Conservation (phyloP, 352 stramenopile species). For the Phytopythium oedochilum region DNA sequence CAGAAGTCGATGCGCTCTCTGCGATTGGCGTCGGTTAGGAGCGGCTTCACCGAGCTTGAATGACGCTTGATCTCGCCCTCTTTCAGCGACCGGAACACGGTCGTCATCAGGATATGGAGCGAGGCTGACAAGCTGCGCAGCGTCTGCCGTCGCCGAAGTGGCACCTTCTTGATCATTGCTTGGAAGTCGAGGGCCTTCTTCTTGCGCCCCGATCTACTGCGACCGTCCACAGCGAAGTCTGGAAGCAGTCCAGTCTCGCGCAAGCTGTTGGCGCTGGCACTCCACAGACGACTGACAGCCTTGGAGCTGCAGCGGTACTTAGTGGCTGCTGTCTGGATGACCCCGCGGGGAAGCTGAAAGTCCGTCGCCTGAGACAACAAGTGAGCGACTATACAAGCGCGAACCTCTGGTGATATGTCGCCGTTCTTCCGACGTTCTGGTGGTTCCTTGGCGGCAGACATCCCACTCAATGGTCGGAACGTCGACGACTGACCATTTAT, state of each 20-base stretch:
- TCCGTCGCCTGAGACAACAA: background rate
- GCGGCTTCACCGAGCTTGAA: conserved; percentile 1
- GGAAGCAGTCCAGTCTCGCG: background rate
- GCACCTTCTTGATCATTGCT: background rate
- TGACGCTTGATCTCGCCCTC: background rate
- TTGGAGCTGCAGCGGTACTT: background rate
- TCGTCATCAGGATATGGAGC: background rate
- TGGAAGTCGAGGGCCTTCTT: background rate
- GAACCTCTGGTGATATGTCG: background rate
- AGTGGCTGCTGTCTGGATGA: background rate
- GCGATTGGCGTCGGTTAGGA: conserved; percentile 5
- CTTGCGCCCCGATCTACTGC: background rate
- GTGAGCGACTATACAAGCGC: background rate
- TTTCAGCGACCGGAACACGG: background rate
- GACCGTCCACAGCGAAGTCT: background rate
- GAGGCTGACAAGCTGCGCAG: background rate
- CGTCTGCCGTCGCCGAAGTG: background rate
- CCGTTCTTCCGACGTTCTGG: background rate
- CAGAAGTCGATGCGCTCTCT: background rate
- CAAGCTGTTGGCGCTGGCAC: background rate
- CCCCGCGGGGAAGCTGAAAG: background rate
- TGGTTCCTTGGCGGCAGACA: background rate
- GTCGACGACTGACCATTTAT: background rate
- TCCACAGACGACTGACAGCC: conserved; percentile 2
- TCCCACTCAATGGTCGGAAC: background rate